A percentile compares a stretch with the other conserved stretches of the same genome.
Evolutionary conservation across 108 stramenopile species (phyloP).

Genomic region (Skeletonema costatum): DNA sequence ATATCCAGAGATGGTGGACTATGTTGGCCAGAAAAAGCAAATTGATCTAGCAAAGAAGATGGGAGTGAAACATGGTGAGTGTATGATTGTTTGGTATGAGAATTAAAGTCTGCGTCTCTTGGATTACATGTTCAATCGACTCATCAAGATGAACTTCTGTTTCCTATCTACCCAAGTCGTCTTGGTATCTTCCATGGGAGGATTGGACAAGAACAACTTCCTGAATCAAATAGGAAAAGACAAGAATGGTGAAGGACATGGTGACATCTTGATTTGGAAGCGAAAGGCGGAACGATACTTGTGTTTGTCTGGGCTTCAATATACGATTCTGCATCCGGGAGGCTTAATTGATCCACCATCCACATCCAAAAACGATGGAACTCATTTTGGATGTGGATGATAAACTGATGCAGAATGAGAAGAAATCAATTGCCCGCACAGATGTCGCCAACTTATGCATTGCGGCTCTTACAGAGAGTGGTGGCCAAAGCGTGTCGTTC

Average conservation of each 20-base stretch:
- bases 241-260: slow-evolving; percentile 73
- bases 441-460: slow-evolving; percentile 89
- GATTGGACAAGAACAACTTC: slow-evolving; percentile 89
- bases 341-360: slow-evolving; percentile 75
- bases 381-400: slow-evolving; percentile 87
- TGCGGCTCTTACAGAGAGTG: slow-evolving; percentile 57
- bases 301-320: slow-evolving; percentile 69
- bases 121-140: background rate
- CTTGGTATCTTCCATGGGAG: slow-evolving; percentile 82
- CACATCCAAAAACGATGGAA: too few species aligned
- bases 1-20: slow-evolving; percentile 82
- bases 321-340: slow-evolving; percentile 92
- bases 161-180: background rate
- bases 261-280: slow-evolving; percentile 92
- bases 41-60: slow-evolving; percentile 82
- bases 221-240: slow-evolving; percentile 85
- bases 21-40: slow-evolving; percentile 74
- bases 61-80: slow-evolving; percentile 75
- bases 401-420: slow-evolving; percentile 51
- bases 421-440: slow-evolving; percentile 65
- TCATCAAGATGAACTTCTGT: background rate
- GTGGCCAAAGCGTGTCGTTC: slow-evolving; percentile 54
- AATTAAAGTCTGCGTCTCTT: background rate
- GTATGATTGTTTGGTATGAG: background rate
- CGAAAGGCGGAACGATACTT: slow-evolving; percentile 85